Percentiles rank a stretch among this genome's conserved stretches.
phyloP scores from a whole-genome alignment of 2,329 filamentous ascomycete species.

The Phaeoacremonium minimum region DNA sequence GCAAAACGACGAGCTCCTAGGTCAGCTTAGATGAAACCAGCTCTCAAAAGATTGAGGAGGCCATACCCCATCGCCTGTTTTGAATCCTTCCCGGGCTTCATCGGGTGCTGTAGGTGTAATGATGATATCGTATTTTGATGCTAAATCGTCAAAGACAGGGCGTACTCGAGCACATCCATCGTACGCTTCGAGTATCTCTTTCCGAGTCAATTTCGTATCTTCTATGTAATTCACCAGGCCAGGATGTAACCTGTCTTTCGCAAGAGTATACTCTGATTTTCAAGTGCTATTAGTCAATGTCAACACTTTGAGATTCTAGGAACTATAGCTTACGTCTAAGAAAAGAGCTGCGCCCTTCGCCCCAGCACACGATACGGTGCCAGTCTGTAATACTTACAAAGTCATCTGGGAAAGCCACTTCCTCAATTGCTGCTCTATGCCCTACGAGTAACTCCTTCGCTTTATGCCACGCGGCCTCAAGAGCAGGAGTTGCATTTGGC shows the following conservation, averaged over 20 bases:
- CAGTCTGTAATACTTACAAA: slow-evolving; percentile 44
- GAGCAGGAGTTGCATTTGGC: neutral
- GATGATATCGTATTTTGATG: slow-evolving; percentile 46
- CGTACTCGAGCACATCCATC: slow-evolving; percentile 49
- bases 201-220: slow-evolving; percentile 37
- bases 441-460: slow-evolving; percentile 31
- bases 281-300: neutral
- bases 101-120: slow-evolving; percentile 55
- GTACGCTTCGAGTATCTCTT: slow-evolving; percentile 45
- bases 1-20: slow-evolving; percentile 49
- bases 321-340: slow-evolving; percentile 20
- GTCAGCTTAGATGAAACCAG: slow-evolving; percentile 21
- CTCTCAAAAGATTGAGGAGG: neutral
- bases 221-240: slow-evolving; percentile 46
- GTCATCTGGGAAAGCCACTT: slow-evolving; percentile 44
- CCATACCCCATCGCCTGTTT: slow-evolving; percentile 13
- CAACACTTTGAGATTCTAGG: neutral
- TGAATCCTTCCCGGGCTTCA: slow-evolving; percentile 51
- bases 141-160: slow-evolving; percentile 48
- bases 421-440: slow-evolving; percentile 50
- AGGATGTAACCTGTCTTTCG: slow-evolving; percentile 39
- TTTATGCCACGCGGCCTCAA: slow-evolving; percentile 29
- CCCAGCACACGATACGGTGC: slow-evolving; percentile 43
- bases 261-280: slow-evolving; percentile 43
- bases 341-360: slow-evolving; percentile 49